Evolutionary conservation across 768 basidiomycete species (phyloP).

Genomic region (Leccinum disarticulatum): DNA sequence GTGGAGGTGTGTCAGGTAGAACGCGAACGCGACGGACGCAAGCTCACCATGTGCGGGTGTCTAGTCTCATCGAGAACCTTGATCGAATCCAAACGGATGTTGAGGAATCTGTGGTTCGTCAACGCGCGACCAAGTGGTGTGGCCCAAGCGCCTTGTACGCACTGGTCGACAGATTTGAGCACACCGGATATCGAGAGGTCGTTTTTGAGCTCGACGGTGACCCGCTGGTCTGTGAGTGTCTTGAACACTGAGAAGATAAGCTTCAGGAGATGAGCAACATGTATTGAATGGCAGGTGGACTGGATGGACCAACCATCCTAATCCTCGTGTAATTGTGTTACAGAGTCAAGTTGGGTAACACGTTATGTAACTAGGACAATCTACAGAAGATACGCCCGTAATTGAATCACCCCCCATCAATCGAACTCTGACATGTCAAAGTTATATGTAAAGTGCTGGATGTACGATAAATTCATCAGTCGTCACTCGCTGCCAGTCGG

Average conservation of each 20-base stretch:
- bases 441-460: conserved; percentile 33
- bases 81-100: conserved; percentile 94
- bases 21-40: not conserved
- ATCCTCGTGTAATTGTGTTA: conserved; percentile 4
- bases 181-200: conserved; percentile 95
- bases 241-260: conserved; percentile 99
- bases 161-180: conserved; percentile 98
- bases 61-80: conserved; percentile 87
- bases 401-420: conserved; percentile 9
- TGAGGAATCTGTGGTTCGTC: conserved; percentile 67
- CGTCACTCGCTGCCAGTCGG: not conserved
- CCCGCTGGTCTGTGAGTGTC: conserved; percentile 95
- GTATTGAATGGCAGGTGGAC: not conserved
- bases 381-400: not conserved
- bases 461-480: not conserved
- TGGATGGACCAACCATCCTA: conserved; percentile 26
- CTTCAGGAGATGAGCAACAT: conserved; percentile 32
- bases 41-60: conserved; percentile 93
- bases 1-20: not conserved
- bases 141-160: conserved; percentile 29
- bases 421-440: conserved; percentile 38
- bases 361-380: conserved; percentile 6
- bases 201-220: conserved; percentile 98
- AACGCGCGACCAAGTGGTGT: conserved; percentile 1
- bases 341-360: not conserved